Evolutionary conservation across 176 grass and related monocot genomes (phyloP).

Genomic region (Elymus sibiricus): DNA sequence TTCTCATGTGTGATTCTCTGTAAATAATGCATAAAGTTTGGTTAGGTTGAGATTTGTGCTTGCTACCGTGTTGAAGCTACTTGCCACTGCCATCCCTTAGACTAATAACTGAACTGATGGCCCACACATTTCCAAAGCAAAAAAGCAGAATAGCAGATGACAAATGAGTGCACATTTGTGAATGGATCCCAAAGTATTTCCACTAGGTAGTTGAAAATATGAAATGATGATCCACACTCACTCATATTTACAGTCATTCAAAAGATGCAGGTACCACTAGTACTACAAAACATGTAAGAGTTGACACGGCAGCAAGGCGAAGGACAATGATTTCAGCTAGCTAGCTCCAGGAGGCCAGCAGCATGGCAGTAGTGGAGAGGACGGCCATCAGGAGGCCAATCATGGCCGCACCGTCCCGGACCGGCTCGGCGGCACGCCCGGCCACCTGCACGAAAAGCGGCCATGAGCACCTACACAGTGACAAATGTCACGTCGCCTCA

Average conservation of each 20-base stretch:
- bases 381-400: background rate
- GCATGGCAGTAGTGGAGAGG: background rate
- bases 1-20: constrained; percentile 2
- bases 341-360: background rate
- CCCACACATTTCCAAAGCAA: background rate
- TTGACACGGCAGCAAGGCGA: background rate
- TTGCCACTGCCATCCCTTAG: background rate
- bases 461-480: background rate
- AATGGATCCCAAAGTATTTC: background rate
- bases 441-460: constrained; percentile 24
- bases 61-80: background rate
- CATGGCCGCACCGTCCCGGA: background rate
- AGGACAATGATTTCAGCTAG: background rate
- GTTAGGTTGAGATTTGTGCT: background rate
- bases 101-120: too few species aligned
- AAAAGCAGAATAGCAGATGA: background rate
- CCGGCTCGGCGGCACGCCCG: constrained; percentile 3
- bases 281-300: background rate
- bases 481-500: background rate
- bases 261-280: background rate
- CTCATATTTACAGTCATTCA: constrained; percentile 12
- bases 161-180: background rate
- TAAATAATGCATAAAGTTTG: constrained; percentile 7
- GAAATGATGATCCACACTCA: background rate
- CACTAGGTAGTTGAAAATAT: background rate